phyloP scores from a whole-genome alignment of 208 protist species.

The Crithidia fasciculata region DNA sequence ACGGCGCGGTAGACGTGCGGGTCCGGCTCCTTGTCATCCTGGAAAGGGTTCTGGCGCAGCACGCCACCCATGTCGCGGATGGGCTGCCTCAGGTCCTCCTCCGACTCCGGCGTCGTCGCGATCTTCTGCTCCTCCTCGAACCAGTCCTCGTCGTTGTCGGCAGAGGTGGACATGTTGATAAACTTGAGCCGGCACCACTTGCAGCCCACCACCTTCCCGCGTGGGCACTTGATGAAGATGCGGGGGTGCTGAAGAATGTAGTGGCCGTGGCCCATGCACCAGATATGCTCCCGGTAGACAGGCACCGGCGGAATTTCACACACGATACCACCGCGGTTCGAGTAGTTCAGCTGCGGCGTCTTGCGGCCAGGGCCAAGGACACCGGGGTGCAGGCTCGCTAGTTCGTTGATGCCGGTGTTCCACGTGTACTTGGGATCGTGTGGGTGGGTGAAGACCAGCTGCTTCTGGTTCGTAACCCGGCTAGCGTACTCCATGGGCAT shows the following conservation, averaged over 20 bases:
- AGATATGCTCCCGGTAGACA: slow-evolving; percentile 85
- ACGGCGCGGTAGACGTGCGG: slow-evolving; percentile 83
- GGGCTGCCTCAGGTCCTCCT: slow-evolving; percentile 78
- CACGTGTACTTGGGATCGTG: slow-evolving; percentile 88
- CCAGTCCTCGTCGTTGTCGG: slow-evolving; percentile 91
- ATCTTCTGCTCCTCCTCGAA: slow-evolving; percentile 89
- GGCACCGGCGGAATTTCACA: slow-evolving; percentile 88
- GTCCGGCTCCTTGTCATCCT: slow-evolving; percentile 81
- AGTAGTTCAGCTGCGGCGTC: slow-evolving; percentile 81
- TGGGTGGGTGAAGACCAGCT: slow-evolving; percentile 81
- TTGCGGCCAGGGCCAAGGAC: slow-evolving; percentile 79
- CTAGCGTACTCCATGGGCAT: slow-evolving; percentile 88
- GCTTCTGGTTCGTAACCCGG: slow-evolving; percentile 84
- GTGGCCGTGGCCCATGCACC: slow-evolving; percentile 88
- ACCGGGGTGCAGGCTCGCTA: slow-evolving; percentile 76
- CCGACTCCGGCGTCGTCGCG: slow-evolving; percentile 76
- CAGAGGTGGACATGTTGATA: slow-evolving; percentile 89
- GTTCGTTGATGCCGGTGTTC: slow-evolving; percentile 80
- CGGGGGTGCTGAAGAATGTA: slow-evolving; percentile 85
- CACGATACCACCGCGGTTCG: slow-evolving; percentile 84
- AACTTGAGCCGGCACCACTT: slow-evolving; percentile 93
- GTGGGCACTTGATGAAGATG: slow-evolving; percentile 90
- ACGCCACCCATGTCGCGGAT: slow-evolving; percentile 85
- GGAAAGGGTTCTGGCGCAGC: slow-evolving; percentile 70
- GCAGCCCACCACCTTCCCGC: slow-evolving; percentile 76